phyloP scores from a whole-genome alignment of 768 basidiomycete species.

The Nidula microcarpa region DNA sequence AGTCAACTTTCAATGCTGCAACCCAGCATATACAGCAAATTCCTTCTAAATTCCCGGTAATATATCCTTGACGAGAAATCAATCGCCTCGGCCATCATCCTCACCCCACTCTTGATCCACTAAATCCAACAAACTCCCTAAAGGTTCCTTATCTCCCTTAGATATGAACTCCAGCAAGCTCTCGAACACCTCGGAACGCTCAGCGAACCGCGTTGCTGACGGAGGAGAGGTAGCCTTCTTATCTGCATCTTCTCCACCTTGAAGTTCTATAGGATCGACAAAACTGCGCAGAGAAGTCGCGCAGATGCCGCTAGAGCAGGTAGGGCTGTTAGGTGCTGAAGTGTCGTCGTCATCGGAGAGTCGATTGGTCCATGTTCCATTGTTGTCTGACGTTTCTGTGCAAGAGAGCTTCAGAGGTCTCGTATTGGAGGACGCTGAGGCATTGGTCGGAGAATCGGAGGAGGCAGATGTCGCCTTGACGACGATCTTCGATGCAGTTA shows the following conservation, averaged over 20 bases:
- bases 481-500: not conserved
- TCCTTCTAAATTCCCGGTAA: too few relatives aligned
- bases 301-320: not conserved
- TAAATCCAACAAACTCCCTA: conserved; percentile 58
- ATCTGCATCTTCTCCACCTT: conserved; percentile 3
- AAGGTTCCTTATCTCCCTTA: conserved; percentile 64
- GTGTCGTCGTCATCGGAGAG: conserved; percentile 26
- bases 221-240: conserved; percentile 20
- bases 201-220: conserved; percentile 45
- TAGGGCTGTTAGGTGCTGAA: conserved; percentile 8
- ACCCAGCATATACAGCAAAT: too few relatives aligned
- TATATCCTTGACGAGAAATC: not conserved
- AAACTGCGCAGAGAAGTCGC: conserved; percentile 19
- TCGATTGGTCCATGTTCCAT: conserved; percentile 37
- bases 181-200: conserved; percentile 72
- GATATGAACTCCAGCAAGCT: conserved; percentile 59
- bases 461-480: conserved; percentile 7
- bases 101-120: conserved; percentile 37
- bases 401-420: conserved; percentile 42
- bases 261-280: conserved; percentile 20
- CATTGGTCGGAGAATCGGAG: conserved; percentile 5
- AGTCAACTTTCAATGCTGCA: too few relatives aligned
- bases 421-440: conserved; percentile 8
- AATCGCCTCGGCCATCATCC: not conserved
- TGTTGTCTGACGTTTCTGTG: conserved; percentile 33